Evolutionary conservation across 805 yeast species (phyloP).

Genomic region (Kodamaea leandrae): DNA sequence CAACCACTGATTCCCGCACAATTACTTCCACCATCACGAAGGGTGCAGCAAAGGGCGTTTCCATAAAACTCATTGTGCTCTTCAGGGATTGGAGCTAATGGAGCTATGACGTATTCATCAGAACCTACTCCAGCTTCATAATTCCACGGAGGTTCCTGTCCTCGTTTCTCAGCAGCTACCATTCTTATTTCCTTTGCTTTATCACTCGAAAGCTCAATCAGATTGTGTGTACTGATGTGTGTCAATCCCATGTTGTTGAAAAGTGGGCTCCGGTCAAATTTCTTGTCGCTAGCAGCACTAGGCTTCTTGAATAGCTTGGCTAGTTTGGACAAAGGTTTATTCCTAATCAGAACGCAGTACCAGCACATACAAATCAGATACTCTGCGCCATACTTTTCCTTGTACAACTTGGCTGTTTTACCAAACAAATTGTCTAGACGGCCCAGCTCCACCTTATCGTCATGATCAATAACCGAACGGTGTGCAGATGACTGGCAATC

Average conservation of each 20-base stretch:
- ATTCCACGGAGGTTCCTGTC: background rate
- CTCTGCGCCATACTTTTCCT: constrained; percentile 14
- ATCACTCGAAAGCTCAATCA: background rate
- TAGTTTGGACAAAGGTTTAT: constrained; percentile 9
- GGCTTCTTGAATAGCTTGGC: constrained; percentile 15
- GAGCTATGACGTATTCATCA: background rate
- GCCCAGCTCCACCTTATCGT: constrained; percentile 24
- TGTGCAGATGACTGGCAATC: constrained; percentile 10
- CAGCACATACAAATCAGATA: constrained; percentile 24
- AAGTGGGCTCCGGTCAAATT: constrained; percentile 13
- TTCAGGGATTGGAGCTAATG: background rate
- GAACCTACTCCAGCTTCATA: background rate
- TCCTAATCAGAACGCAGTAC: constrained; percentile 10
- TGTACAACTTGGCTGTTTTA: constrained; percentile 17
- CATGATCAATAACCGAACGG: constrained; percentile 19
- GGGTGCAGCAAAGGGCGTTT: background rate
- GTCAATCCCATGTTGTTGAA: constrained; percentile 14
- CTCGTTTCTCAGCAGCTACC: background rate
- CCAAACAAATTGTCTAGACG: constrained; percentile 17
- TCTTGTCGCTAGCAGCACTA: constrained; percentile 1
- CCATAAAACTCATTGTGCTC: background rate
- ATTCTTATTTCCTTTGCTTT: background rate
- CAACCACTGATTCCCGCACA: background rate
- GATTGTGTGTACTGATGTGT: constrained; percentile 5
- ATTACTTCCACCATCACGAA: background rate